A percentile compares a stretch with the other conserved stretches of the same genome.
These are phyloP conservation scores for Medicago arabica DNA, from an alignment of 306 rosid genomes.

Conservation along the genomic window DNA sequence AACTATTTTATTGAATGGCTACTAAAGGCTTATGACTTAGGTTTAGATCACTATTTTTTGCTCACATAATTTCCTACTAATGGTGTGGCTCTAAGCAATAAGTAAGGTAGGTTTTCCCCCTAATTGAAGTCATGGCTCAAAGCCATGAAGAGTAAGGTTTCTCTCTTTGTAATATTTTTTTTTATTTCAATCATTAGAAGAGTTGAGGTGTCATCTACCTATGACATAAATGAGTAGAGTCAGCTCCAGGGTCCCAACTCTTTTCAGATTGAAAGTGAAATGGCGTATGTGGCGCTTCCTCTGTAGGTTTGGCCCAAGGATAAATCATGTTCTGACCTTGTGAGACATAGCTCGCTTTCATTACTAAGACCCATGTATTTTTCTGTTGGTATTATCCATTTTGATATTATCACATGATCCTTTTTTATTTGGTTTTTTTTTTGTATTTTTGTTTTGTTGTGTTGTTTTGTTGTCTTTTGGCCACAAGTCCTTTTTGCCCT, in stretches of 20 bases:
- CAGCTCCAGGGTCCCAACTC: background rate
- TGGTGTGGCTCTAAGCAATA: background rate
- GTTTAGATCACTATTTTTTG: background rate
- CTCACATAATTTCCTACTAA: background rate
- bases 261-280: constrained; percentile 5
- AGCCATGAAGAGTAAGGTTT: background rate
- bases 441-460: no score
- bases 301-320: constrained; percentile 11
- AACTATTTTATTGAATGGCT: background rate
- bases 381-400: no score
- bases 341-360: background rate
- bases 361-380: background rate
- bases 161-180: background rate
- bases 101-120: background rate
- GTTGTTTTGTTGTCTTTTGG: background rate
- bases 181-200: background rate
- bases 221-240: constrained; percentile 2
- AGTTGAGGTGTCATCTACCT: background rate
- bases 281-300: background rate
- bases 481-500: background rate
- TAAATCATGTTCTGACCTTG: background rate
- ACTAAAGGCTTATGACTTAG: constrained; percentile 1
- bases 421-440: no score
- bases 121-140: background rate
- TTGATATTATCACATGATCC: no score